Evolutionary conservation across 768 basidiomycete genomes (phyloP), one percentile per base, ranked within the genome.

Genomic region (Lactarius vividus): DNA sequence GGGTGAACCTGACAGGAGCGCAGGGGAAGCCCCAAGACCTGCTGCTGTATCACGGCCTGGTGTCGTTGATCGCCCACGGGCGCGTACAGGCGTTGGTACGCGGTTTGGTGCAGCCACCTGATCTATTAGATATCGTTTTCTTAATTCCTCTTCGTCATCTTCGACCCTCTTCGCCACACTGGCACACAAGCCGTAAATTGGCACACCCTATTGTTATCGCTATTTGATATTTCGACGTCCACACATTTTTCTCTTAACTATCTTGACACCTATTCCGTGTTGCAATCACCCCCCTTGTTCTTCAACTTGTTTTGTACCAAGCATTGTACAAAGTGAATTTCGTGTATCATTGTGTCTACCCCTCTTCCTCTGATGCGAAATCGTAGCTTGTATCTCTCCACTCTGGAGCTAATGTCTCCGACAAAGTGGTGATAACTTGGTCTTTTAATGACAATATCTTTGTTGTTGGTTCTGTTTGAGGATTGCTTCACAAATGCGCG

Each of bases 21-120:
- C n/a, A 1, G n/a, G 16, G 13, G 64, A 59, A n/a, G 16, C 15
- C 28, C 52, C 37, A 33, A 62, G 28, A 15, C 49, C 44, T 23
- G 18, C 26, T 39, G 59, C 31, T 9, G 62, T 31, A 40, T 37
- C 59, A 31, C 52, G 67, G 18, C 31, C 20, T 15, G 75, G 83
- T 39, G 77, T 88, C 18, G 79, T 90, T 40, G 81, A 89, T 72
- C 80, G 91, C 64, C 85, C 89, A 5, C 79, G 88, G 70, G 84
- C 83, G 53, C 85, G 85, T 58, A 89, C 87, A n/a, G 88, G 88
- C 20, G 83, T 82, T 16, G 77, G 83, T 46, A 74, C 86, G 37
- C 84, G 88, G 39, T 90, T 89, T 73, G 85, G 81, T 20, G 85
- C 80, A 64, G 81, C 77, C n/a, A 74, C 80, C 28, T 81, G 77